phyloP scores from a whole-genome alignment of 192 early-diverging fungal species.

The Podila epicladia region DNA sequence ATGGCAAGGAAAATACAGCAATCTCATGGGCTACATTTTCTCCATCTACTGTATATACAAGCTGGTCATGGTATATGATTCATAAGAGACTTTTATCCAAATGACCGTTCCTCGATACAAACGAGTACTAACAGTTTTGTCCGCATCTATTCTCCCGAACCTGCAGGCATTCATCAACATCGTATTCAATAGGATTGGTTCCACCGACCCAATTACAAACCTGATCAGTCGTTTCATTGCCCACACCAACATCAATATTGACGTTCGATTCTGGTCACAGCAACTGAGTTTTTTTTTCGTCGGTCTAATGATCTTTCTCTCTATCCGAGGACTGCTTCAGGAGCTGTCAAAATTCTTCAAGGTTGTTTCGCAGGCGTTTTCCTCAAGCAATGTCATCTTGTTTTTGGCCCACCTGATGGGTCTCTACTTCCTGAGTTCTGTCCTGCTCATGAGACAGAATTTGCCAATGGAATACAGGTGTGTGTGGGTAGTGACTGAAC shows the following conservation, averaged over 20 bases:
- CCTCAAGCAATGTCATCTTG: constrained; percentile 79
- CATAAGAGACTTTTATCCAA: not conserved
- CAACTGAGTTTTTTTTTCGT: constrained; percentile 94
- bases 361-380: constrained; percentile 73
- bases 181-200: constrained; percentile 76
- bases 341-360: constrained; percentile 74
- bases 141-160: not conserved
- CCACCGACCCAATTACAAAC: constrained; percentile 86
- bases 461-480: constrained; percentile 85
- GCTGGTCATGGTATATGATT: constrained; percentile 69
- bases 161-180: constrained; percentile 79
- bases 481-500: not conserved
- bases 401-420: constrained; percentile 91
- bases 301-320: constrained; percentile 88
- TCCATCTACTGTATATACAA: constrained; percentile 93
- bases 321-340: constrained; percentile 88
- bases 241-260: constrained; percentile 72
- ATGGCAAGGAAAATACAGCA: constrained; percentile 80
- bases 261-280: constrained; percentile 87
- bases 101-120: not conserved
- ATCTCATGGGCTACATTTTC: constrained; percentile 87
- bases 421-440: constrained; percentile 91
- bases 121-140: not conserved
- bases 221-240: constrained; percentile 76
- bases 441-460: constrained; percentile 93